Percentiles rank a stretch among this genome's conserved stretches.
These are phyloP conservation scores for Rhododendron williamsianum DNA, from an alignment of 148 eudicot genomes.

Conservation along the genomic window DNA sequence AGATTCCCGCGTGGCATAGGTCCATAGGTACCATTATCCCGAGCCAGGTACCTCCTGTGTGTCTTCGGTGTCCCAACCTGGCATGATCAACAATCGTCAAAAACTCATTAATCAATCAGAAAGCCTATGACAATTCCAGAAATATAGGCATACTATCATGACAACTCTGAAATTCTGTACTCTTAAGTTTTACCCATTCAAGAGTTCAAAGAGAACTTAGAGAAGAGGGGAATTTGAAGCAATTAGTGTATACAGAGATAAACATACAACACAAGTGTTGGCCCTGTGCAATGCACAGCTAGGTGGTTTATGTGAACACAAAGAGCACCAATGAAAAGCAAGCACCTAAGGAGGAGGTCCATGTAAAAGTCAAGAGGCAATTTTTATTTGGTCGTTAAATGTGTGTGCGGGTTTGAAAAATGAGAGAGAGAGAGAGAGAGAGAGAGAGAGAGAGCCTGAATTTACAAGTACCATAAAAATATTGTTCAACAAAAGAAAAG, in stretches of 20 bases:
- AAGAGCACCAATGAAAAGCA: too few species aligned
- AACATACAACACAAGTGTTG: not conserved
- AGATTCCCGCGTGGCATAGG: slow-evolving; percentile 82
- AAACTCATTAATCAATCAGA: not conserved
- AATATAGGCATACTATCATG: not conserved
- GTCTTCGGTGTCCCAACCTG: slow-evolving; percentile 97
- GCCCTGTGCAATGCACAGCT: too few species aligned
- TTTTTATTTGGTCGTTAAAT: too few species aligned
- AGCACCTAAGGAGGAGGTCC: too few species aligned
- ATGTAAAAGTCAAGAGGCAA: too few species aligned
- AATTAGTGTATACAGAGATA: not conserved
- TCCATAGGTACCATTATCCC: slow-evolving; percentile 93
- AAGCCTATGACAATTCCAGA: slow-evolving; percentile 2
- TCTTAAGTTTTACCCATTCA: not conserved
- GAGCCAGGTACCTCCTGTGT: slow-evolving; percentile 93
- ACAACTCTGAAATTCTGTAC: not conserved
- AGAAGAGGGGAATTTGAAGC: not conserved
- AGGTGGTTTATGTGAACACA: too few species aligned
- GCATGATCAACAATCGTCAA: slow-evolving; percentile 1
- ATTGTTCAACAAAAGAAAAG: too few species aligned
- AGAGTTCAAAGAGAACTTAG: not conserved
- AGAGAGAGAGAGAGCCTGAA: too few species aligned
- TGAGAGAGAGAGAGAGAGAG: too few species aligned
- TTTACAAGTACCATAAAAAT: too few species aligned
- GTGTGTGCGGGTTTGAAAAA: too few species aligned